Base-by-base conservation (phyloP, 495 filamentous ascomycete genomes). In the Daldinia childiae region DNA sequence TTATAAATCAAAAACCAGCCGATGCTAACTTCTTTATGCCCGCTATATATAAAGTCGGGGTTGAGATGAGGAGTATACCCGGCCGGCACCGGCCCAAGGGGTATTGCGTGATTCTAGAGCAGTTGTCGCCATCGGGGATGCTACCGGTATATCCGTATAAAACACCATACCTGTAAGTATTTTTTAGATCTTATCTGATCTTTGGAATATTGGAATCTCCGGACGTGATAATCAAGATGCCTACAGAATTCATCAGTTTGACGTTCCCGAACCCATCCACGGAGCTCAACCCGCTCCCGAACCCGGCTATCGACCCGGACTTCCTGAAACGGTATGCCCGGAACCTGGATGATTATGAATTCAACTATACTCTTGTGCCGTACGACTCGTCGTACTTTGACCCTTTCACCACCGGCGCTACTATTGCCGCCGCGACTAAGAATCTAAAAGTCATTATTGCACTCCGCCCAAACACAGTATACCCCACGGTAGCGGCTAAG, bases 361-460 rank as follows among this genome's bases (percentile, higher is more conserved):
- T 81, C 69, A 85, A 86, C 75, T 86, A 87, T 68, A 87, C 85
- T 0, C 76, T 87, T 1, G 82, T 87, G 4, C 85, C 85, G 1
- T 87, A 87, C 60, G 80, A 82, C 56, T 85, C 82, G 3, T 81
- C 81, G 6, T 84, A 69, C 39, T 85, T 78, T 60, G 85, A 87
- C 66, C 85, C 85, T 1, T 87, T 79, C 61, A 87, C 85, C 3
- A 73, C 80, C 32, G 85, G 81, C 32, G 83, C 85, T 1, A 87
- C 84, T 36, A 86, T 87, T 62, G 79, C 81, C 0, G 74, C 85
- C 0, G 78, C 73, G 30, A 87, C 85, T 45, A 86, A 86, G 58
- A 83, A 86, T 14, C 66, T 87, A 62, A 87, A 86, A 64, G 74
- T 87, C 34, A 87, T 87, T 74, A 86, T 87, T 59, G 85, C 85